Evolutionary conservation across 139 green algal species (phyloP), one percentile per base, ranked within the genome.

Genomic region (Dunaliella sp.): DNA sequence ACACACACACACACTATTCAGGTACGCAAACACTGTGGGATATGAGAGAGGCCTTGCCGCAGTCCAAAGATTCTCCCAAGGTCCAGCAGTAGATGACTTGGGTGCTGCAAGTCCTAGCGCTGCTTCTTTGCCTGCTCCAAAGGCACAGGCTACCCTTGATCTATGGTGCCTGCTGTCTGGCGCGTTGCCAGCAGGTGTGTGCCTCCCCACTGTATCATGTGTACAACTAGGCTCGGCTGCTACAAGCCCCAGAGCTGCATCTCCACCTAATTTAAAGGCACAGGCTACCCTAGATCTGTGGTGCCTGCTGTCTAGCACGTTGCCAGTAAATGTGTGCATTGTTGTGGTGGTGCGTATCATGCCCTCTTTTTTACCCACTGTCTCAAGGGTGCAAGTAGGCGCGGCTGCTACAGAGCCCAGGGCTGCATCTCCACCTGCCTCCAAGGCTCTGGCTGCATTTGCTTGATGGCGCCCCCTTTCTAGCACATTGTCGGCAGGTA

Each of bases 21-120:
- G 82, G 32, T 90, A 91, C 38, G 89, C 87, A 37, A 92, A 93
- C 87, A 89, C 88, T 0, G 80, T 90, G 25, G 83, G 90, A 0
- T 87, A 92, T 65, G 90, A 94, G 81, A 83, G 91, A 2, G 86
- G 77, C 1, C 57, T 83, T 1, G 82, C 77, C 24, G 88, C 90
- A 2, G 72, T 93, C 0, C 73, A 86, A 26, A 73, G 80, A 30
- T 93, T 91, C 82, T 57, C 80, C 26, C 38, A n/a, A n/a, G 80
- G 80, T 1, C 59, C 82, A 59, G 38, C 16, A 3, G 24, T 33
- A n/a, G 78, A 81, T 28, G 76, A 36, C 1, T 36, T 58, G 1
- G 83, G 85, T 83, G 85, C 77, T 26, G 77, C 79, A 12, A 77
- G 76, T 32, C 3, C 22, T 30, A 57, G 81, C 28, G 77, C 37